These are phyloP conservation scores for Lentinula sp. DNA, from an alignment of 768 basidiomycete genomes.

Conservation along the genomic window DNA sequence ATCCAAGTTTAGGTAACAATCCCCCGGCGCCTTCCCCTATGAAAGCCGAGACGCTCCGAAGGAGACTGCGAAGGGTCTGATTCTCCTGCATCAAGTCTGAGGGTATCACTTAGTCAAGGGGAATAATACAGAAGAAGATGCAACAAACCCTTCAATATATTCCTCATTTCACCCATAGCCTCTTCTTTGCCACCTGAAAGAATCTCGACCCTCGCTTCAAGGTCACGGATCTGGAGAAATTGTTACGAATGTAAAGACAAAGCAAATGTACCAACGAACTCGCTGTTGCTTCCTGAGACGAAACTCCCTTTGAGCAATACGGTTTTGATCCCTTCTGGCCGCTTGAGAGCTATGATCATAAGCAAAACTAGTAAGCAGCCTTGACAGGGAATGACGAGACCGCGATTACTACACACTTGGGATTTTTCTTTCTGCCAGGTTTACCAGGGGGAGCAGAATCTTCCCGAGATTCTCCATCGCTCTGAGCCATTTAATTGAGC, in stretches of 20 bases:
- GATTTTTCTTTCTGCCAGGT: conserved; percentile 86
- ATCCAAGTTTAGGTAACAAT: conserved; percentile 71
- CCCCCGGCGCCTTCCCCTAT: conserved; percentile 87
- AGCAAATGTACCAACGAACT: conserved; percentile 24
- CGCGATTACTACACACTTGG: conserved; percentile 50
- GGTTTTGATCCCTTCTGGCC: conserved; percentile 82
- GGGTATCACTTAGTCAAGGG: neutral
- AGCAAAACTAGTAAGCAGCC: conserved; percentile 5
- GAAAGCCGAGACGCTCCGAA: conserved; percentile 71
- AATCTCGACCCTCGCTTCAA: conserved; percentile 93
- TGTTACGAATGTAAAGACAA: neutral
- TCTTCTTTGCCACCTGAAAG: conserved; percentile 91
- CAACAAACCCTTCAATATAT: conserved; percentile 66
- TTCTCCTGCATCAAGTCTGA: conserved; percentile 89
- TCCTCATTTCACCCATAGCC: conserved; percentile 74
- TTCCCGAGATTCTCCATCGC: conserved; percentile 59
- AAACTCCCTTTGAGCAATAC: conserved; percentile 92
- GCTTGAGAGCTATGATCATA: conserved; percentile 66
- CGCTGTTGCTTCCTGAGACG: conserved; percentile 87
- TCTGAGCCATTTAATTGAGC: conserved; percentile 28
- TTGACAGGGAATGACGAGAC: conserved; percentile 6
- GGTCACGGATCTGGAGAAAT: conserved; percentile 76
- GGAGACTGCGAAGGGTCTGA: conserved; percentile 70
- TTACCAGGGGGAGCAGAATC: conserved; percentile 41
- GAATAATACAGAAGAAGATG: neutral